Evolutionary conservation across 2,329 filamentous ascomycete species (phyloP).

Genomic region (Aquanectria penicillioides): DNA sequence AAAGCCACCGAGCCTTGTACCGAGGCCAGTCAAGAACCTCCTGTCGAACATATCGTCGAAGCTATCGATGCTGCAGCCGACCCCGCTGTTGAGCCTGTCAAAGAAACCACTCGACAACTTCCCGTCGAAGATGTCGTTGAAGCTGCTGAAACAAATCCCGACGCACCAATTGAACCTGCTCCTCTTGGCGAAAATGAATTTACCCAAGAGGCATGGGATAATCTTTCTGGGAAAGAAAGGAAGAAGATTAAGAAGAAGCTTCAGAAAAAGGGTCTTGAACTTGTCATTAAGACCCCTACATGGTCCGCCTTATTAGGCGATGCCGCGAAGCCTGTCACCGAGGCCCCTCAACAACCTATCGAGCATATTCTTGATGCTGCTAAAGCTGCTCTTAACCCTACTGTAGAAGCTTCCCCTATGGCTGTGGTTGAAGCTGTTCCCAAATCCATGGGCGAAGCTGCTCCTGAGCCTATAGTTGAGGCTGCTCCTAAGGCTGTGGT

Average conservation of each 20-base stretch:
- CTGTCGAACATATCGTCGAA: neutral
- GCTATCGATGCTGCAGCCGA: neutral
- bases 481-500: neutral
- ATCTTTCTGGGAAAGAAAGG: constrained; percentile 32
- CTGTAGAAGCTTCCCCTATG: neutral
- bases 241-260: constrained; percentile 39
- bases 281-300: constrained; percentile 28
- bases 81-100: neutral
- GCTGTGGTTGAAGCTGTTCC: neutral
- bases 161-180: neutral
- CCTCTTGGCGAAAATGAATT: constrained; percentile 33
- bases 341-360: neutral
- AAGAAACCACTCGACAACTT: neutral
- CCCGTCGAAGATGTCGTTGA: too few relatives aligned
- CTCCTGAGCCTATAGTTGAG: neutral
- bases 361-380: neutral
- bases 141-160: neutral
- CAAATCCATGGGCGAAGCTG: neutral
- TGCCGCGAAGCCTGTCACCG: neutral
- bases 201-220: constrained; percentile 34
- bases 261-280: constrained; percentile 35
- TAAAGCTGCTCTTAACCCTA: neutral
- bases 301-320: neutral
- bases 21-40: neutral
- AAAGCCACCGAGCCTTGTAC: neutral